Conservation (phyloP, 2,329 filamentous ascomycete species). For the Byssothecium circinans region DNA sequence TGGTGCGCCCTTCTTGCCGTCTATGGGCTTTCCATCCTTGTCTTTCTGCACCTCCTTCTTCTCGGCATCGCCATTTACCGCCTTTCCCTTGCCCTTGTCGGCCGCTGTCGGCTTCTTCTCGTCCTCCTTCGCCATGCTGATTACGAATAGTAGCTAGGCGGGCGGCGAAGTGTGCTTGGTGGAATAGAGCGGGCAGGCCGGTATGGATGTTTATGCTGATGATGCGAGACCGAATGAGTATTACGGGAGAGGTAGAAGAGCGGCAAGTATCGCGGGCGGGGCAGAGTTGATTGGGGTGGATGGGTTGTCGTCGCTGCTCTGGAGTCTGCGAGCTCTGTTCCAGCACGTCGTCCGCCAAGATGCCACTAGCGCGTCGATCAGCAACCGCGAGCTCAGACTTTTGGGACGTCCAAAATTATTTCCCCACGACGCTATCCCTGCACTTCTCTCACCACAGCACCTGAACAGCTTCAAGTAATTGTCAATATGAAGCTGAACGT, state of each 20-base stretch:
- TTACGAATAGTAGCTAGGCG: slow-evolving; percentile 38
- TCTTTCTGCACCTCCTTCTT: slow-evolving; percentile 62
- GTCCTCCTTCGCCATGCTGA: slow-evolving; percentile 87
- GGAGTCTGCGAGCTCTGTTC: slow-evolving; percentile 32
- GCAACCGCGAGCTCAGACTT: slow-evolving; percentile 9
- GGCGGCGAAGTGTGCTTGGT: slow-evolving; percentile 35
- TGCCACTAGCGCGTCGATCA: slow-evolving; percentile 21
- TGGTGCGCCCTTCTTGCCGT: slow-evolving; percentile 74
- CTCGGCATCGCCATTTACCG: slow-evolving; percentile 66
- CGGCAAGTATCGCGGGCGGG: too few relatives aligned
- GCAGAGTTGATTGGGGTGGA: slow-evolving; percentile 20
- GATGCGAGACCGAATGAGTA: slow-evolving; percentile 2
- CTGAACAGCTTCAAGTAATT: slow-evolving; percentile 9
- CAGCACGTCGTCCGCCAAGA: slow-evolving; percentile 19
- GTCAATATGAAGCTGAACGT: slow-evolving; percentile 87
- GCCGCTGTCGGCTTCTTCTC: slow-evolving; percentile 78
- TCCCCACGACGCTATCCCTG: slow-evolving; percentile 6
- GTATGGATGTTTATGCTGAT: slow-evolving; percentile 5
- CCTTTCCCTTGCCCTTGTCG: slow-evolving; percentile 98
- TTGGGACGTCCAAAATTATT: slow-evolving; percentile 32
- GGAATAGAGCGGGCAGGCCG: slow-evolving; percentile 7
- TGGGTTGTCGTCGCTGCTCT: slow-evolving; percentile 30
- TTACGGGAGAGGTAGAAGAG: slow-evolving; percentile 13
- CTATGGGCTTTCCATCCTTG: slow-evolving; percentile 71
- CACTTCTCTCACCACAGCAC: slow-evolving; percentile 7